Evolutionary conservation across 106 monocot genomes (phyloP).

Genomic region (Posidonia australis): DNA sequence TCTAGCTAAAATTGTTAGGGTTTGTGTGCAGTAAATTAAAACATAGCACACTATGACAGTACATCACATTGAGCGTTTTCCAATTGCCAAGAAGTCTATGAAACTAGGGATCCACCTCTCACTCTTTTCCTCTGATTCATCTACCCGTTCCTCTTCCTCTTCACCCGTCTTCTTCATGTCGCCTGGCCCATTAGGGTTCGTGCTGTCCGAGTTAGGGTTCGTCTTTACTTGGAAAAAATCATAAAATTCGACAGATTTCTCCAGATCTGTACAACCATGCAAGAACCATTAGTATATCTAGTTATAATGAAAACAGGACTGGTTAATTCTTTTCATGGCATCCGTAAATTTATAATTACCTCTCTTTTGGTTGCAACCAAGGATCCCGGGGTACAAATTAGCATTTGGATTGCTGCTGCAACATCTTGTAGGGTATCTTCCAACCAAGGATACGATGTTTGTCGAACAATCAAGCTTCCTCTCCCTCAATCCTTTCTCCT

Average conservation of each 20-base stretch:
- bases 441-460: background rate
- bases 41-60: background rate
- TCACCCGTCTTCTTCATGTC: background rate
- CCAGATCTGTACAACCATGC: conserved; percentile 17
- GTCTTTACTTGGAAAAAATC: conserved; percentile 69
- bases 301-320: too few relatives aligned
- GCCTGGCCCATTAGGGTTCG: conserved; percentile 4
- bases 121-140: conserved; percentile 9
- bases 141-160: conserved; percentile 26
- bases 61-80: background rate
- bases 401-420: background rate
- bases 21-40: background rate
- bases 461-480: background rate
- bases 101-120: conserved; percentile 30
- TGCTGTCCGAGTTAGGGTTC: conserved; percentile 15
- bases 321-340: too few relatives aligned
- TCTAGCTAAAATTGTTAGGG: background rate
- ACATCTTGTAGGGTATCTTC: background rate
- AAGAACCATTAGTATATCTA: background rate
- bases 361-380: background rate
- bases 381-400: background rate
- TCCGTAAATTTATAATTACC: background rate
- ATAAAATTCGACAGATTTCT: conserved; percentile 43
- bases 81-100: conserved; percentile 67
- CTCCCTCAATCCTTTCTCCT: background rate